Conservation (phyloP, 768 basidiomycete genomes). For the Obba rivulosa region DNA sequence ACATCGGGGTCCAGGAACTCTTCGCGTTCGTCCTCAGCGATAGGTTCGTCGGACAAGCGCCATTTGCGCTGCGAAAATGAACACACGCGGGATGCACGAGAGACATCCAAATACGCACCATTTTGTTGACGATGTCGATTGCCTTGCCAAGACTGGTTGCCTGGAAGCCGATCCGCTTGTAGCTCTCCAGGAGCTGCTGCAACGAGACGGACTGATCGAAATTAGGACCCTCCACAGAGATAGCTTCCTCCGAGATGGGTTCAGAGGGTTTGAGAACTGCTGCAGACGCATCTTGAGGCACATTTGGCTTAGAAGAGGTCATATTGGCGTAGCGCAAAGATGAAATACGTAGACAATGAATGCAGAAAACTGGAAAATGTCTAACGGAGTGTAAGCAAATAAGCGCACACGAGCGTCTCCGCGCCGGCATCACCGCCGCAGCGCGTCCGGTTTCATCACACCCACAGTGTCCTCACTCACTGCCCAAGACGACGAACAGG, state of each 20-base stretch:
- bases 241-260: conserved; percentile 55
- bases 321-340: conserved; percentile 3
- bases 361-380: not conserved
- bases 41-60: conserved; percentile 83
- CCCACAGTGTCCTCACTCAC: not conserved
- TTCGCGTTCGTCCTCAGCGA: conserved; percentile 65
- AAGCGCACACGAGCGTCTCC: not conserved
- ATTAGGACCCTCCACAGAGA: conserved; percentile 82
- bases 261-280: conserved; percentile 78
- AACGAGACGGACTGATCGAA: conserved; percentile 69
- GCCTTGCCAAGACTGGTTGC: conserved; percentile 90
- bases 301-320: conserved; percentile 11
- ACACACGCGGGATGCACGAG: not conserved
- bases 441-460: not conserved
- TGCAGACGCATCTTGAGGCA: conserved; percentile 60
- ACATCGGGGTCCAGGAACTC: conserved; percentile 52
- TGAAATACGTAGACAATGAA: not conserved
- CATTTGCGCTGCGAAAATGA: conserved; percentile 62
- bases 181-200: conserved; percentile 65
- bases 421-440: not conserved
- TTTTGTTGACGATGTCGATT: conserved; percentile 86
- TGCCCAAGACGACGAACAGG: not conserved
- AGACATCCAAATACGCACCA: conserved; percentile 50
- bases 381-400: not conserved
- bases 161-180: conserved; percentile 93